Evolutionary conservation across 441 rosid species (phyloP), one percentile per base, ranked within the genome.

Genomic region (Melastoma candidum): DNA sequence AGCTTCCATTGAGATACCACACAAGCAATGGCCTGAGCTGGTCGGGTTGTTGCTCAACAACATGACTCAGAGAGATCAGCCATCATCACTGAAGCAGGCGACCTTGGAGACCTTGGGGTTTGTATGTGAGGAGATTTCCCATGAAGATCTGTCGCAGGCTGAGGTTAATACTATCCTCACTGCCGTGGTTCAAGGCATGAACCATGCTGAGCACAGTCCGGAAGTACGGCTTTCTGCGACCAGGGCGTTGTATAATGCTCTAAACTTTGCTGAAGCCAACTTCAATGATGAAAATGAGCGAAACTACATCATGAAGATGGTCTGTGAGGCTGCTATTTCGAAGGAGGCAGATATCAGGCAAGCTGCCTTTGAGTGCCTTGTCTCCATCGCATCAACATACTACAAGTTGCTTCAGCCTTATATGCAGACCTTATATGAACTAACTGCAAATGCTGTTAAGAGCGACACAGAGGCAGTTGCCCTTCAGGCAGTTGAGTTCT

Each of bases 141-240:
- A 81, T 44, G 84, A 83, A 17, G 79, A 62, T 24, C 73, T 81
- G 13, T 84, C 80, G 59, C 95, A 89, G 66, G 88, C 84, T 46
- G 95, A 65, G 68, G 96, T 90, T 48, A 90, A 84, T 56, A 71
- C 80, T 45, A 83, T 90, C 46, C 95, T 90, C 24, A 90, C 96
- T 47, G 95, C 97, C 32, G 96, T 90, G 54, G 97, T 90, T 48
- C 96, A 90, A 66, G 97, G 97, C 66, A 90, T 90, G 97, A 87
- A 71, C 67, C 71, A 65, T 68, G 63, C 86, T 54, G 95, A 74
- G 70, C 74, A 64, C 41, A 79, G 65, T 73, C 76, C 50, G 51
- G 95, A 87, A 54, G 87, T 90, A 46, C 82, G 95, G 54, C 88
- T 84, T 56, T 89, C 95, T 12, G 95, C 97, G 27, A 87, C 95